Evolutionary conservation across 495 filamentous ascomycete species (phyloP).

Genomic region (Penicillium daleae): DNA sequence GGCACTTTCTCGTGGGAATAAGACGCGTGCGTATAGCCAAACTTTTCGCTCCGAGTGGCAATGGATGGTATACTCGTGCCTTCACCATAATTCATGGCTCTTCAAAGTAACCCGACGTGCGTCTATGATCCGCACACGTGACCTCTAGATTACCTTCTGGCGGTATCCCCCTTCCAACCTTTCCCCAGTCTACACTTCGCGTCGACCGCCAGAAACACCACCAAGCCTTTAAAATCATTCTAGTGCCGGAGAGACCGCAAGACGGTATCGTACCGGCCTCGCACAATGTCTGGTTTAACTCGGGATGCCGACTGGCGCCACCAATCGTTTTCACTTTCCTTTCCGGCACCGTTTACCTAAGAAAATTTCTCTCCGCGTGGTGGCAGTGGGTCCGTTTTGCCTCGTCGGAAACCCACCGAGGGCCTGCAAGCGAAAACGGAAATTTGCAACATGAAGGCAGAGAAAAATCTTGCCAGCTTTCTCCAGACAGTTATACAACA

Average conservation of each 20-base stretch:
- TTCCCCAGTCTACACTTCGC: not conserved
- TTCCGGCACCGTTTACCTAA: constrained; percentile 29
- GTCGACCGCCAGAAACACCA: not conserved
- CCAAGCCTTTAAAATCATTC: not conserved
- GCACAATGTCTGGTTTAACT: not conserved
- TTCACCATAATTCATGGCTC: no score
- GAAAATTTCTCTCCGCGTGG: constrained; percentile 23
- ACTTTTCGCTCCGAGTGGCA: no score
- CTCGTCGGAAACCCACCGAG: constrained; percentile 21
- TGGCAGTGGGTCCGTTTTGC: constrained; percentile 16
- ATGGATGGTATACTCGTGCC: no score
- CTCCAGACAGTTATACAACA: not conserved
- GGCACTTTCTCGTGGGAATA: no score
- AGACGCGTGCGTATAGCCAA: no score
- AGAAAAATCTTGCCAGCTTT: constrained; percentile 10
- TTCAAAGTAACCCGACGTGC: no score
- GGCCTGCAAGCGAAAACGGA: constrained; percentile 30
- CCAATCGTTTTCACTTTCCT: constrained; percentile 18
- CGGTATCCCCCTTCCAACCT: no score
- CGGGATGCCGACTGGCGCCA: constrained; percentile 5
- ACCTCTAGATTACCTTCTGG: not conserved
- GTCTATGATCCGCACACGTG: not conserved
- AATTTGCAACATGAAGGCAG: constrained; percentile 18
- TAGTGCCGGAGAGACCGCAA: not conserved
- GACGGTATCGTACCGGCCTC: not conserved